Evolutionary conservation across 1,284 basidiomycete species (phyloP).

Genomic region (Trametes hirsuta): DNA sequence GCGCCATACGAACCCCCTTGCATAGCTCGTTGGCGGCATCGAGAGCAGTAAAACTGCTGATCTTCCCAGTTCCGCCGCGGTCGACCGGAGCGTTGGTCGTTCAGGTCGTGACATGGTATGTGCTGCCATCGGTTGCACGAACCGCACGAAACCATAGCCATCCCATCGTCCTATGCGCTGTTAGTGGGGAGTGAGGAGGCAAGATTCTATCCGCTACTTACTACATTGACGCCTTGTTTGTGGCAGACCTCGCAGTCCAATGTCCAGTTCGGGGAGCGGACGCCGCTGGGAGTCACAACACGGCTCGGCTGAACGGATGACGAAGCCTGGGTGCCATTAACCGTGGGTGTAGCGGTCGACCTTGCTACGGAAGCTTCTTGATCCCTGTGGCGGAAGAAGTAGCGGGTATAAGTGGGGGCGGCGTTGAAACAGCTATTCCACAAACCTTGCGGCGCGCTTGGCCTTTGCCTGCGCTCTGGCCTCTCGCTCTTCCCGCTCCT

Average conservation of each 20-base stretch:
- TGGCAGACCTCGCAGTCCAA: conserved; percentile 85
- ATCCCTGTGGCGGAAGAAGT: conserved; percentile 8
- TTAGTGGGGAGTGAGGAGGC: not conserved
- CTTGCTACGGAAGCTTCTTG: conserved; percentile 14
- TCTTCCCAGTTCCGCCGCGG: conserved; percentile 71
- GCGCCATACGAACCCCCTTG: conserved; percentile 14
- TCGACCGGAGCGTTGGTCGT: conserved; percentile 58
- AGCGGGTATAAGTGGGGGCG: not conserved
- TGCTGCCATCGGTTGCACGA: conserved; percentile 84
- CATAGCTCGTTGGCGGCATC: conserved; percentile 41
- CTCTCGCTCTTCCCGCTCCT: conserved; percentile 54
- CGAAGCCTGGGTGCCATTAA: conserved; percentile 27
- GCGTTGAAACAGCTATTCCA: not conserved
- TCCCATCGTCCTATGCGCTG: conserved; percentile 65
- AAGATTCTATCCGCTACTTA: conserved; percentile 36
- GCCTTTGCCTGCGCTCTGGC: conserved; percentile 32
- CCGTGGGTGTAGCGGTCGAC: conserved; percentile 28
- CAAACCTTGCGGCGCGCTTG: conserved; percentile 31
- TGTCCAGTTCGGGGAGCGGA: conserved; percentile 70
- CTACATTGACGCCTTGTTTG: conserved; percentile 68
- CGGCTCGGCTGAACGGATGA: conserved; percentile 31
- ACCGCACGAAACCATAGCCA: conserved; percentile 80
- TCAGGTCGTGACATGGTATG: conserved; percentile 73
- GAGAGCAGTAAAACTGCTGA: conserved; percentile 63
- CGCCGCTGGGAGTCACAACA: conserved; percentile 42